phyloP scores from a whole-genome alignment of 2,329 filamentous ascomycete genomes.

The Exophiala xenobiotica region DNA sequence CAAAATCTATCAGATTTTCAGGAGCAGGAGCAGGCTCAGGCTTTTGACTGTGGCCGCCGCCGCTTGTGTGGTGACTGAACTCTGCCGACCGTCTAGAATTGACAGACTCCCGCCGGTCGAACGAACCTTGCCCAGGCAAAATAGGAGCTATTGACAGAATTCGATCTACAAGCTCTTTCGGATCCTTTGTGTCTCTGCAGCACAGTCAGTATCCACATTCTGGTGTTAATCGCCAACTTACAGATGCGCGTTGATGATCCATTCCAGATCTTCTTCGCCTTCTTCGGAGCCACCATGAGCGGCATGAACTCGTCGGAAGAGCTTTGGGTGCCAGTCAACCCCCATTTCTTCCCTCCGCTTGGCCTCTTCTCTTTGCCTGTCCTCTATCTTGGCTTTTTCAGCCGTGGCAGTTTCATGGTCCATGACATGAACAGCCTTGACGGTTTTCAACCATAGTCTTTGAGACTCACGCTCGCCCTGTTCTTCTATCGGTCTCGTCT shows the following conservation, averaged over 20 bases:
- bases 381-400: constrained; percentile 95
- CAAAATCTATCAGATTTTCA: constrained; percentile 34
- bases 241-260: constrained; percentile 88
- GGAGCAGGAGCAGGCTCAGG: constrained; percentile 4
- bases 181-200: constrained; percentile 22
- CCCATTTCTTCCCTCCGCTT: constrained; percentile 74
- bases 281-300: constrained; percentile 71
- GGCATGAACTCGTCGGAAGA: constrained; percentile 75
- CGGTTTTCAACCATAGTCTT: constrained; percentile 78
- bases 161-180: constrained; percentile 56
- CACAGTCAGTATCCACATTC: neutral
- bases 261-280: constrained; percentile 86
- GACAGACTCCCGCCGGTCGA: constrained; percentile 38
- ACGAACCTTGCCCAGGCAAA: constrained; percentile 68
- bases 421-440: constrained; percentile 74
- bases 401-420: constrained; percentile 90
- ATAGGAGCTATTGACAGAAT: constrained; percentile 85
- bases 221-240: constrained; percentile 45
- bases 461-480: constrained; percentile 91
- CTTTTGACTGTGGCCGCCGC: neutral
- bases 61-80: neutral
- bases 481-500: constrained; percentile 74
- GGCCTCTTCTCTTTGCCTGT: constrained; percentile 85
- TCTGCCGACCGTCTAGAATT: constrained; percentile 6
- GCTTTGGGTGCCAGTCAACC: constrained; percentile 80